Evolutionary conservation across 2,329 filamentous ascomycete species (phyloP).

Genomic region (Ilyonectria sp.): DNA sequence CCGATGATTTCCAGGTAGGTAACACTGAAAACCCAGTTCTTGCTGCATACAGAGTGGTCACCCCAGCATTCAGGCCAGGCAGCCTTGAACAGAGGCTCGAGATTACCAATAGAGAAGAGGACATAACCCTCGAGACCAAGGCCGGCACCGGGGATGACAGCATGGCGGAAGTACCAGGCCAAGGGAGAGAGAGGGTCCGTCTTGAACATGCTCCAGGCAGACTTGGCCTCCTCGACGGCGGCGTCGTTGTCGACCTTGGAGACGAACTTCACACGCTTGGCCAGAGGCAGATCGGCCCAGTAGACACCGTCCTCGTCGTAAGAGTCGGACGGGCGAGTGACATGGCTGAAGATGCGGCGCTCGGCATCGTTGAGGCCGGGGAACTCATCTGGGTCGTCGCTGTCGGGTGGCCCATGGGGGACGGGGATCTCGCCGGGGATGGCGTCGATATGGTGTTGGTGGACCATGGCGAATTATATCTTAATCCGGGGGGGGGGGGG

Average conservation of each 20-base stretch:
- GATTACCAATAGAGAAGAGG: slow-evolving; percentile 95
- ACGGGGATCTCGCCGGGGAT: slow-evolving; percentile 68
- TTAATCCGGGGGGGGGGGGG: background rate
- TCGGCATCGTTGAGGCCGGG: slow-evolving; percentile 63
- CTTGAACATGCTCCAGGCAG: slow-evolving; percentile 86
- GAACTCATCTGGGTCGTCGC: slow-evolving; percentile 65
- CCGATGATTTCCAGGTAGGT: slow-evolving; percentile 94
- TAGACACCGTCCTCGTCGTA: slow-evolving; percentile 88
- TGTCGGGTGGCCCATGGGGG: slow-evolving; percentile 64
- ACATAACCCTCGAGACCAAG: slow-evolving; percentile 96
- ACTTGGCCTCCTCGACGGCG: slow-evolving; percentile 74
- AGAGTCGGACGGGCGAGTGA: slow-evolving; percentile 90
- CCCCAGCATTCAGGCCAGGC: slow-evolving; percentile 88
- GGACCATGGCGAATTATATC: slow-evolving; percentile 42
- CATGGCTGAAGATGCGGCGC: slow-evolving; percentile 78
- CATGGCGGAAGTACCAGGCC: slow-evolving; percentile 90
- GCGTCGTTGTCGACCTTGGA: slow-evolving; percentile 80
- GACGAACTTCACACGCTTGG: slow-evolving; percentile 82
- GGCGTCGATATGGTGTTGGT: slow-evolving; percentile 54
- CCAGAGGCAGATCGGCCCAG: slow-evolving; percentile 89
- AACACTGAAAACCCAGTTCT: slow-evolving; percentile 86
- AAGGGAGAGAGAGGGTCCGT: slow-evolving; percentile 87
- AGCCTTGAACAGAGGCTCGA: slow-evolving; percentile 84
- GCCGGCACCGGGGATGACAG: slow-evolving; percentile 92
- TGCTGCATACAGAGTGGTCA: slow-evolving; percentile 75